Evolutionary conservation across 164 flowering plant genomes (phyloP), one percentile per base, ranked within the genome.

Genomic region (Chimonanthus praecox): DNA sequence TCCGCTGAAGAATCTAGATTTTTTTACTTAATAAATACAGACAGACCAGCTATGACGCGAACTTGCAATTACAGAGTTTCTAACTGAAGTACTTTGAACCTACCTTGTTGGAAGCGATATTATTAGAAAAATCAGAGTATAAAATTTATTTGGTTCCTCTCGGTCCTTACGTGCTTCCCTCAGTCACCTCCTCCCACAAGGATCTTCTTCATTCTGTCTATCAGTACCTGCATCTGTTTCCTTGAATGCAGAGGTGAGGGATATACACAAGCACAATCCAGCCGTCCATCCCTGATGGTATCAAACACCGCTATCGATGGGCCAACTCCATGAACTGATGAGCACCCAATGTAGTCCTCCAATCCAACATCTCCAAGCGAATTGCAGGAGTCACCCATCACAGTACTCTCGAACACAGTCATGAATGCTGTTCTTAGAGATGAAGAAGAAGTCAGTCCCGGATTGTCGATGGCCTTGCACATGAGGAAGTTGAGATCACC

Each of bases 391-490:
- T 80, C 72, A 33, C 87, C 73, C 20, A 86, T 72, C 44, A 90
- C 82, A 0, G 89, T 70, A 43, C 90, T 92, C 70, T 92, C 96
- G 11, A 94, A 92, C 15, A 94, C 90, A 0, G 89, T 78, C 60
- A 94, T 83, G 63, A 89, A 75, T 45, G 92, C 87, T 9, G 97
- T 88, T 71, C 98, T 84, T 71, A 86, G 20, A n/a, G 96, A 87
- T 2, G 88, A 82, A 0, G 90, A 85, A 9, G 92, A 81, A 2
- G 97, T 94, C 58, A 90, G 73, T 9, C 89, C 80, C 0, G 98
- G 97, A 73, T 89, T 90, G 0, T 91, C 92, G 3, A 94, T 86
- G 71, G 95, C 98, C 82, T 82, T 92, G 77, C 88, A 83, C 97
- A 94, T 89, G 51, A 94, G 89, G 80, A 84, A 89, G 84, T 90